Evolutionary conservation across 306 rosid species (phyloP), one percentile per base, ranked within the genome.

Genomic region (Betula pendula): DNA sequence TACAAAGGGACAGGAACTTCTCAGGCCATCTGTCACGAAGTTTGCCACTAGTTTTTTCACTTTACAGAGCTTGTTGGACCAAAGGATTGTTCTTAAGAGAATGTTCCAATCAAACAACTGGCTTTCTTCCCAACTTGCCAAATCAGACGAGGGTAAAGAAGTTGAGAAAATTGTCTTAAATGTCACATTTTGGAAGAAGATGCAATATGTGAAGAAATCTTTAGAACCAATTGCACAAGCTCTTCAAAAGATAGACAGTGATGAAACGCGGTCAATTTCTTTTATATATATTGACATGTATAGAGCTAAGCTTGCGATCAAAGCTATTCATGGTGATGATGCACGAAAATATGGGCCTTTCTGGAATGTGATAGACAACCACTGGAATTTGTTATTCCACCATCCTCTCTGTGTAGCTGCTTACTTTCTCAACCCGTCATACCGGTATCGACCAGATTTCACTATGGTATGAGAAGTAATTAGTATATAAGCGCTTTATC

Each of bases 51-150:
- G 42, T 6, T 38, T 38, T 5, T 38, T 38, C 42, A 38, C 42
- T 38, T 38, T 38, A 38, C 42, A 38, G 42, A 38, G 42, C 42
- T 38, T 38, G 42, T 38, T 38, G 42, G 42, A 38, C 42, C 42
- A 38, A 38, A 38, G 42, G 8, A 38, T 75, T 82, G 83, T 79
- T 77, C 91, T 94, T 67, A 81, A 84, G 80, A 85, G 85, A 80
- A 82, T 94, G 94, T 94, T 94, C 78, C 81, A 84, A 81, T 94
- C 98, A 79, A 82, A 80, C 82, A 86, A 94, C 80, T 94, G 98
- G 98, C 75, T 80, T 90, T 38, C 96, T 29, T 87, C 91, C 77
- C 87, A 86, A 84, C 86, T 81, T 72, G 86, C 94, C 76, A 87
- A 91, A 77, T 58, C 91, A 49, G 75, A 35, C 1, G 88, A 87